These are phyloP conservation scores for Colletotrichum neosansevieriae DNA, from an alignment of 2,329 filamentous ascomycete species.

Conservation along the genomic window DNA sequence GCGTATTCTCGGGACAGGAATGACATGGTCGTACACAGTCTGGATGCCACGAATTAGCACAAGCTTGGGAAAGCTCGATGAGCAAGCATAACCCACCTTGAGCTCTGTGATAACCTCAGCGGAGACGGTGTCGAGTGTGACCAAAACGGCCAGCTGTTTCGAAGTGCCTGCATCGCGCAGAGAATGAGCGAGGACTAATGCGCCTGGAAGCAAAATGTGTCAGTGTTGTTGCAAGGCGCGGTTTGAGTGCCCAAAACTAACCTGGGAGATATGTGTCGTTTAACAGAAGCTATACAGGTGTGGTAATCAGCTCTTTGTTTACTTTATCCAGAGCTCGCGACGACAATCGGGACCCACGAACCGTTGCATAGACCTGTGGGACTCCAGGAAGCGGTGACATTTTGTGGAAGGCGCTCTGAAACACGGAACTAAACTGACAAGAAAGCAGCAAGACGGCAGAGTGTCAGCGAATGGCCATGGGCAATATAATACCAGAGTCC, in stretches of 20 bases:
- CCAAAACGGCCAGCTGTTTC: slow-evolving; percentile 86
- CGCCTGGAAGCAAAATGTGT: slow-evolving; percentile 68
- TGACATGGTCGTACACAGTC: slow-evolving; percentile 88
- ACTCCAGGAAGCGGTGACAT: slow-evolving; percentile 54
- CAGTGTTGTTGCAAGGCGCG: slow-evolving; percentile 38
- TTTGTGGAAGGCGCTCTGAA: slow-evolving; percentile 40
- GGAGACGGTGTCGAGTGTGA: slow-evolving; percentile 84
- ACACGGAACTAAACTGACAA: slow-evolving; percentile 31
- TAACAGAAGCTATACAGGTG: slow-evolving; percentile 78
- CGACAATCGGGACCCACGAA: slow-evolving; percentile 51
- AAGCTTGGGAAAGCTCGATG: background rate
- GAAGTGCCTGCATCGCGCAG: slow-evolving; percentile 88
- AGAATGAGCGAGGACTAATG: slow-evolving; percentile 93
- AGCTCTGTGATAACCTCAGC: slow-evolving; percentile 82
- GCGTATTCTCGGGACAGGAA: slow-evolving; percentile 83
- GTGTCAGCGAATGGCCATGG: slow-evolving; percentile 36
- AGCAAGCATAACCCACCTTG: slow-evolving; percentile 64
- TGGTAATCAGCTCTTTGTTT: slow-evolving; percentile 42
- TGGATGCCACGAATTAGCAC: slow-evolving; percentile 50
- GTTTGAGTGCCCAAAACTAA: slow-evolving; percentile 56
- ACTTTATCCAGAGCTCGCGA: slow-evolving; percentile 16
- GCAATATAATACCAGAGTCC: slow-evolving; percentile 17
- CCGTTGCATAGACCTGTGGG: slow-evolving; percentile 69
- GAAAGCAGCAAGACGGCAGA: slow-evolving; percentile 26
- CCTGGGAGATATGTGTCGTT: slow-evolving; percentile 94